Base-by-base conservation (phyloP, 2,329 filamentous ascomycete species). In the Fusarium staphyleae region DNA sequence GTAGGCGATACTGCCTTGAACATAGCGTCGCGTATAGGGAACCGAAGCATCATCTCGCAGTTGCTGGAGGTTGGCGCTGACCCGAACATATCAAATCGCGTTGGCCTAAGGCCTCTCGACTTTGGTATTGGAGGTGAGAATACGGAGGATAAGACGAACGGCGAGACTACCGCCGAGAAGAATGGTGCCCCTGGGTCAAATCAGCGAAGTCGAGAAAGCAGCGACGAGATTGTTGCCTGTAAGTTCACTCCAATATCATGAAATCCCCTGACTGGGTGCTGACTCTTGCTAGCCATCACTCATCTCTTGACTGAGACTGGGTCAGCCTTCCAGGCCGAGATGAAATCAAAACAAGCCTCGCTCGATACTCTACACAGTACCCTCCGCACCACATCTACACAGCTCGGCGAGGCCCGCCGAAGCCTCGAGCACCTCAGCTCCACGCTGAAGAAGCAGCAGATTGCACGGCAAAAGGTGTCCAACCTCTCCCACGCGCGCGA, bases 1-100 rank as follows among this genome's bases (percentile, higher is more conserved):
- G 89, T 90, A 28, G 95, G 95, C 1, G 96, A 99, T 69, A 99
- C 95, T 0, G 95, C 95, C 0, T 79, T 99, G 15, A 97, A 97
- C 65, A 88, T 98, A 57, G 95, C 93, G 2, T 93, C 95, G 2
- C 84, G 95, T 56, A 96, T 97, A 63, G 91, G 92, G 16, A 98
- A 96, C 70, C 83, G 89, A 48, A 96, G 91, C 66, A 96, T 99
- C 66, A 96, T 98, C 52, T 93, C 92, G n/a, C 95, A 99, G 70
- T 80, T 99, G 26, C 81, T 98, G 10, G 95, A 99, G 74, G 93
- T 99, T 35, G 92, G 93, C 50, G 95, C 95, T 1, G 92, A 98
- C 72, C 89, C 92, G n/a, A 86, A 88, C 46, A 93, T 98, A 67
- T 84, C 91, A 5, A 99, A 99, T 68, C 87, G 92, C 41, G 93